These are phyloP conservation scores for Vitis rupestris DNA, from an alignment of 164 flowering plant genomes.

Conservation along the genomic window DNA sequence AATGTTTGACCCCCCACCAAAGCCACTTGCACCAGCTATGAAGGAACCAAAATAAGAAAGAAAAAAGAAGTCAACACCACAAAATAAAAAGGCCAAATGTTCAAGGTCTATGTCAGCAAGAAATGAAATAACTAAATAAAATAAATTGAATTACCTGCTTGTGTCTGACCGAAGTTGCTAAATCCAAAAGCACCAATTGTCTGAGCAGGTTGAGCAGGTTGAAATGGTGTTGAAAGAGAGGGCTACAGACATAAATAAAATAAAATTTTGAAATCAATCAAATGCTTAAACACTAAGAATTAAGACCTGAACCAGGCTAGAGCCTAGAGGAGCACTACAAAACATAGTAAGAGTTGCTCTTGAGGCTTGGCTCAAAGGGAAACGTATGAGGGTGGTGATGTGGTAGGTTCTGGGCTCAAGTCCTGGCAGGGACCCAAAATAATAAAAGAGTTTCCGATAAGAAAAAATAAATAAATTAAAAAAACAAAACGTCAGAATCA, in stretches of 20 bases:
- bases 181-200: conserved; percentile 45
- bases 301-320: conserved; percentile 2
- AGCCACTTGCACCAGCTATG: conserved; percentile 45
- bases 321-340: not conserved
- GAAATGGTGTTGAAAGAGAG: conserved; percentile 54
- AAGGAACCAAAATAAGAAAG: conserved; percentile 4
- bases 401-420: too few species aligned
- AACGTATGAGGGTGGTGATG: too few species aligned
- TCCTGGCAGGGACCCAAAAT: not conserved
- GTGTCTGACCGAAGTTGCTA: conserved; percentile 61
- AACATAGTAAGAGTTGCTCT: not conserved
- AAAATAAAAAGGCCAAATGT: not conserved
- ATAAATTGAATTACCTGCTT: conserved; percentile 41
- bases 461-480: too few species aligned
- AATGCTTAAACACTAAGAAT: not conserved
- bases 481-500: too few species aligned
- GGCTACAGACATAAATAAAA: conserved; percentile 32
- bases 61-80: conserved; percentile 7
- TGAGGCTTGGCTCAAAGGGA: too few species aligned
- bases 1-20: conserved; percentile 37
- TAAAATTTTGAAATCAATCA: not conserved
- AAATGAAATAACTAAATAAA: not conserved
- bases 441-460: not conserved
- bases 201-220: conserved; percentile 55
- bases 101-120: not conserved